These are phyloP conservation scores for slime mould (Dictyostelium discoideum) DNA, from an alignment of 78 protist species.

Conservation along the genomic window dicty_2.7 NC_007089.4:2085001-2085500, in stretches of 20 bases:
- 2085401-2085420: slow-evolving; percentile 71
- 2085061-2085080: not conserved
- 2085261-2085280: slow-evolving; percentile 69
- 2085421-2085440: slow-evolving; percentile 44
- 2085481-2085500: not conserved
- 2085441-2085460: not conserved
- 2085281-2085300: slow-evolving; percentile 67
- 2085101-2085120: slow-evolving; percentile 18
- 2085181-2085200: slow-evolving; percentile 57
- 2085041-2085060: slow-evolving; percentile 46
- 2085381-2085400: slow-evolving; percentile 85
- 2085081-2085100: not conserved
- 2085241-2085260: slow-evolving; percentile 48
- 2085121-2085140: slow-evolving; percentile 34
- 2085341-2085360: slow-evolving; percentile 28
- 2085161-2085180: slow-evolving; percentile 3
- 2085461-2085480: not conserved
- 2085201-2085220: slow-evolving; percentile 68
- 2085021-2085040: not conserved
- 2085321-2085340: slow-evolving; percentile 35
- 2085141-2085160: slow-evolving; percentile 20
- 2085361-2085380: slow-evolving; percentile 72
- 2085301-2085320: slow-evolving; percentile 63
- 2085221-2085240: slow-evolving; percentile 59
- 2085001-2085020: not conserved